These are phyloP conservation scores for Ascochyta viciae-villosae DNA, from an alignment of 2,329 filamentous ascomycete species.

Conservation along the genomic window DNA sequence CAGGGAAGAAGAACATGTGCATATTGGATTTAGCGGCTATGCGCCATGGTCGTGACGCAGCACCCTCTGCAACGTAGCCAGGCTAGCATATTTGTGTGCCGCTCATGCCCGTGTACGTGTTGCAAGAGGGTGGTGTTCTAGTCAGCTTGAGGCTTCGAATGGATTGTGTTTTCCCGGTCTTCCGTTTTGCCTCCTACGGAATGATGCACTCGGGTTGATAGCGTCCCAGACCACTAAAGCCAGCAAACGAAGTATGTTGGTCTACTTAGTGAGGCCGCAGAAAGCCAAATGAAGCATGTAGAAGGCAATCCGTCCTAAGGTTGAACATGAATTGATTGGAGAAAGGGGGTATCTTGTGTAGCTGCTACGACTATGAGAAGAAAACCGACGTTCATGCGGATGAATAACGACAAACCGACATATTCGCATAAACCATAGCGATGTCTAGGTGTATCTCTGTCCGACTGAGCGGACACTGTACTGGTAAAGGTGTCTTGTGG, in stretches of 20 bases:
- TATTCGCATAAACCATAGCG: slow-evolving; percentile 5
- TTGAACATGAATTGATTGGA: slow-evolving; percentile 25
- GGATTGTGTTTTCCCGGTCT: neutral
- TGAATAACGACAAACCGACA: neutral
- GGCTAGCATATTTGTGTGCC: neutral
- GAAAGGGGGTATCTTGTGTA: slow-evolving; percentile 42
- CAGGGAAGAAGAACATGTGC: neutral
- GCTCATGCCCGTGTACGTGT: neutral
- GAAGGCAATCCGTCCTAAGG: neutral
- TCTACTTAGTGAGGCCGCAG: neutral
- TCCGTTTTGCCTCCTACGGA: neutral
- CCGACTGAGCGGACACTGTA: slow-evolving; percentile 38
- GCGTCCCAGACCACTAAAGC: neutral
- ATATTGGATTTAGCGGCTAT: neutral
- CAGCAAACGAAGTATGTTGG: no score
- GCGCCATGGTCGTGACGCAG: neutral
- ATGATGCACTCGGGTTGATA: no score
- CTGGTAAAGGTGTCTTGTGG: slow-evolving; percentile 21
- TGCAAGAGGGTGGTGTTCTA: neutral
- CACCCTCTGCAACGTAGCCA: neutral
- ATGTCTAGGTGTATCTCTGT: slow-evolving; percentile 17
- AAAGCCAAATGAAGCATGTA: neutral
- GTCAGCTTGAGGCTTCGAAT: neutral
- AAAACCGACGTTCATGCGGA: slow-evolving; percentile 11
- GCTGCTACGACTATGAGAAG: slow-evolving; percentile 24